Conservation (phyloP, 805 yeast species). For the Wickerhamiella sorbophila region DNA sequence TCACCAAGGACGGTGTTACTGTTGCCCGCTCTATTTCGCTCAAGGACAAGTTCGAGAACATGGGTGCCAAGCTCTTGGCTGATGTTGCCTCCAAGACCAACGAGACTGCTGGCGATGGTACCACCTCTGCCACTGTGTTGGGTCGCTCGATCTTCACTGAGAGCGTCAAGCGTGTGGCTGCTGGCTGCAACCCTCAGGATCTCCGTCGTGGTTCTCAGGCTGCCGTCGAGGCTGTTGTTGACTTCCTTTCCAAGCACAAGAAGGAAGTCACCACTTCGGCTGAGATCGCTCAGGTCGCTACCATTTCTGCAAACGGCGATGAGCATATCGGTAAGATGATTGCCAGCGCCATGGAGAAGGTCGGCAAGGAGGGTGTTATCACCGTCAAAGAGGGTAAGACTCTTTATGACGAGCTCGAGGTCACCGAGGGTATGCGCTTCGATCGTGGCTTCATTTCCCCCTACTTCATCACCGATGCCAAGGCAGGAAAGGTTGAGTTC, state of each 20-base stretch:
- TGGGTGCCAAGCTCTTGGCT: constrained; percentile 90
- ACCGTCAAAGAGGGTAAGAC: constrained; percentile 97
- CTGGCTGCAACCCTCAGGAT: constrained; percentile 98
- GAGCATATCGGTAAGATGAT: constrained; percentile 77
- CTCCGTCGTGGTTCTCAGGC: constrained; percentile 94
- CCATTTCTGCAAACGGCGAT: constrained; percentile 96
- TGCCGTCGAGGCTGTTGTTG: constrained; percentile 87
- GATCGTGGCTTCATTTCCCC: constrained; percentile 97
- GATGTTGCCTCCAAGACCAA: constrained; percentile 96
- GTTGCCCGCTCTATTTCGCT: constrained; percentile 78
- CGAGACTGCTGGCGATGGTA: constrained; percentile 97
- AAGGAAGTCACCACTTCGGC: constrained; percentile 86
- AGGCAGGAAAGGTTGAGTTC: constrained; percentile 82
- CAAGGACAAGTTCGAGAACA: constrained; percentile 83
- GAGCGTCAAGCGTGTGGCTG: constrained; percentile 91
- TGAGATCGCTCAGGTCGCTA: constrained; percentile 96
- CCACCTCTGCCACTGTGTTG: constrained; percentile 91
- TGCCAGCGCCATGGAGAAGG: constrained; percentile 96
- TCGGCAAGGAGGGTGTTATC: constrained; percentile 97
- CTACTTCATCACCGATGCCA: constrained; percentile 88
- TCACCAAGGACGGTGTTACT: constrained; percentile 98
- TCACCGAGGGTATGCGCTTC: constrained; percentile 96
- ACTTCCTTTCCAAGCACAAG: constrained; percentile 69
- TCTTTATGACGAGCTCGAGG: constrained; percentile 88
- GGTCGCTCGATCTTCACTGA: constrained; percentile 94